These are phyloP conservation scores for Suhomyces ambrosiae DNA, from an alignment of 1,139 yeast genomes.

Conservation along the genomic window DNA sequence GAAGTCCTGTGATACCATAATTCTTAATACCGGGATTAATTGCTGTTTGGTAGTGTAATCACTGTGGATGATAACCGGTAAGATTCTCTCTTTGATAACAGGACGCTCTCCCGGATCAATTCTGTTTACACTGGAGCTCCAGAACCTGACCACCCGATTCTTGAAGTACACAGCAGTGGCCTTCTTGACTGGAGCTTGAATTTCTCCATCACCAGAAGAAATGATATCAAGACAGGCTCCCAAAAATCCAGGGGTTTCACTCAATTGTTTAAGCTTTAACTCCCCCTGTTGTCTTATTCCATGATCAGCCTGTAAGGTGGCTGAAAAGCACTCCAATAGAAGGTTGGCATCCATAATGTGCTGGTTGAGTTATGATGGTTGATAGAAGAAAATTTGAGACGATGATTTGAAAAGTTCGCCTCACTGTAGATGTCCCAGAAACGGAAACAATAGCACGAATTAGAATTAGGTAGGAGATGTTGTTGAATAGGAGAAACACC, in stretches of 20 bases:
- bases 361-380: background rate
- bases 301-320: conserved; percentile 75
- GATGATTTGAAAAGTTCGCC: conserved; percentile 9
- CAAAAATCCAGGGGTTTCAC: conserved; percentile 68
- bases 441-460: too few species aligned
- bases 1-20: conserved; percentile 68
- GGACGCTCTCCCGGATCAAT: conserved; percentile 75
- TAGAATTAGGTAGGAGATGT: background rate
- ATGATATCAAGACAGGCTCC: conserved; percentile 83
- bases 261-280: conserved; percentile 57
- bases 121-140: conserved; percentile 44
- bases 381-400: conserved; percentile 9
- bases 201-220: conserved; percentile 32
- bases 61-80: conserved; percentile 43
- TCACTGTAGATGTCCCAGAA: too few species aligned
- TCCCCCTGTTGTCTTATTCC: conserved; percentile 70
- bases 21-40: conserved; percentile 68
- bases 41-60: conserved; percentile 59
- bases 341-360: conserved; percentile 66
- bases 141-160: conserved; percentile 66
- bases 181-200: conserved; percentile 59
- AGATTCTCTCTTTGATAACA: conserved; percentile 61
- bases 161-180: conserved; percentile 90
- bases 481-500: background rate
- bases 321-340: conserved; percentile 76